A percentile compares a stretch with the other conserved stretches of the same genome.
Evolutionary conservation across 2,329 filamentous ascomycete species (phyloP).

Genomic region (Falciphora oryzae): DNA sequence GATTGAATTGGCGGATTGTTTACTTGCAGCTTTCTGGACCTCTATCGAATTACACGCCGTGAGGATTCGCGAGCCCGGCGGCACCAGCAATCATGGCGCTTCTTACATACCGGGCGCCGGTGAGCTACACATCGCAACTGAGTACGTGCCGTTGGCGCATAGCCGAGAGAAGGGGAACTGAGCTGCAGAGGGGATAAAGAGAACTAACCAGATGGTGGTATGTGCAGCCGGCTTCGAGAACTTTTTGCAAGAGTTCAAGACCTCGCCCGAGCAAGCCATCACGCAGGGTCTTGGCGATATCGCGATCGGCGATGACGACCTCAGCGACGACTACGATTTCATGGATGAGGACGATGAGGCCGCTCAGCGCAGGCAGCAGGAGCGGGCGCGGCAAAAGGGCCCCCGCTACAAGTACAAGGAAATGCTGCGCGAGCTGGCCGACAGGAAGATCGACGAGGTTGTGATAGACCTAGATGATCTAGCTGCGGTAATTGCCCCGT

Average conservation of each 20-base stretch:
- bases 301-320: slow-evolving; percentile 78
- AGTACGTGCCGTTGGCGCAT: slow-evolving; percentile 43
- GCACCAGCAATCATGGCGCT: slow-evolving; percentile 63
- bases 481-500: slow-evolving; percentile 48
- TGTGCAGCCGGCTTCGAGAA: slow-evolving; percentile 70
- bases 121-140: slow-evolving; percentile 85
- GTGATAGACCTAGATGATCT: slow-evolving; percentile 88
- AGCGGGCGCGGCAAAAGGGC: slow-evolving; percentile 42
- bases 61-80: not conserved
- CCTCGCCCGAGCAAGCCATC: slow-evolving; percentile 62
- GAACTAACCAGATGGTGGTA: not conserved
- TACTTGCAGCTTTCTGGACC: not conserved
- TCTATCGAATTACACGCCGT: not conserved
- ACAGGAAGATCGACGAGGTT: slow-evolving; percentile 71
- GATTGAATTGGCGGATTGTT: not conserved
- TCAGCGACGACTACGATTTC: slow-evolving; percentile 87
- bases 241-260: slow-evolving; percentile 87
- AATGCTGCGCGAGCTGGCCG: slow-evolving; percentile 78
- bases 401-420: slow-evolving; percentile 84
- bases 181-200: not conserved
- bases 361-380: slow-evolving; percentile 41
- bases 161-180: not conserved
- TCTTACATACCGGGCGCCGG: slow-evolving; percentile 68
- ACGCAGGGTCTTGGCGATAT: slow-evolving; percentile 79
- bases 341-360: slow-evolving; percentile 74